These are phyloP conservation scores for Blastobotrys niveus DNA, from an alignment of 1,139 yeast genomes.

Conservation along the genomic window DNA sequence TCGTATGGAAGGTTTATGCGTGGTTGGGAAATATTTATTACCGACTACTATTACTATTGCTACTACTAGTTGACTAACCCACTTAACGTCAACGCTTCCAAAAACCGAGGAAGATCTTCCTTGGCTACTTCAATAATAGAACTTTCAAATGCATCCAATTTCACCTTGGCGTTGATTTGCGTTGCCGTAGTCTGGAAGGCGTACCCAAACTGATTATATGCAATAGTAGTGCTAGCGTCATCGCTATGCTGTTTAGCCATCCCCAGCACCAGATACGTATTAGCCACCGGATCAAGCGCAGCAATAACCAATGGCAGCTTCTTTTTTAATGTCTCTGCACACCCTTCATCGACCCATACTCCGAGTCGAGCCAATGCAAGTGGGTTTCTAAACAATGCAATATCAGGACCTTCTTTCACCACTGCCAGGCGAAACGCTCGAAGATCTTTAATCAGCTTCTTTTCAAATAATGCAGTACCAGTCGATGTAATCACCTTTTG, in stretches of 20 bases:
- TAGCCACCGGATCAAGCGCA: conserved; percentile 64
- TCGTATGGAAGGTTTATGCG: too few species aligned
- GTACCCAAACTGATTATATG: conserved; percentile 69
- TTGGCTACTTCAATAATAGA: conserved; percentile 84
- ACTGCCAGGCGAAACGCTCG: conserved; percentile 82
- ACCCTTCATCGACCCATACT: conserved; percentile 84
- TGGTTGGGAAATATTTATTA: too few species aligned
- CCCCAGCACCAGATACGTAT: conserved; percentile 85
- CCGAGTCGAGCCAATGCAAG: conserved; percentile 79
- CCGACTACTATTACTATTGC: neutral
- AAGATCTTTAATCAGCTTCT: conserved; percentile 71
- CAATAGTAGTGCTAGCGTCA: conserved; percentile 28
- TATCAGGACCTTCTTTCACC: conserved; percentile 81
- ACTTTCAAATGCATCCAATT: conserved; percentile 91
- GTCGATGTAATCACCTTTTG: conserved; percentile 85
- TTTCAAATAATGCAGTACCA: conserved; percentile 82
- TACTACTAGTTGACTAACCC: neutral
- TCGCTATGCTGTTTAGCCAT: conserved; percentile 53
- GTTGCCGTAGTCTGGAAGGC: conserved; percentile 85
- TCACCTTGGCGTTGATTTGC: conserved; percentile 77
- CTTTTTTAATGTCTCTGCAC: conserved; percentile 70
- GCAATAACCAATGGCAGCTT: conserved; percentile 83
- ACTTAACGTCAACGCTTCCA: conserved; percentile 60
- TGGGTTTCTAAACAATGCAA: conserved; percentile 76
- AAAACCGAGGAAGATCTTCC: conserved; percentile 81